Evolutionary conservation across 2,329 filamentous ascomycete genomes (phyloP).

Genomic region (Clonostachys solani): DNA sequence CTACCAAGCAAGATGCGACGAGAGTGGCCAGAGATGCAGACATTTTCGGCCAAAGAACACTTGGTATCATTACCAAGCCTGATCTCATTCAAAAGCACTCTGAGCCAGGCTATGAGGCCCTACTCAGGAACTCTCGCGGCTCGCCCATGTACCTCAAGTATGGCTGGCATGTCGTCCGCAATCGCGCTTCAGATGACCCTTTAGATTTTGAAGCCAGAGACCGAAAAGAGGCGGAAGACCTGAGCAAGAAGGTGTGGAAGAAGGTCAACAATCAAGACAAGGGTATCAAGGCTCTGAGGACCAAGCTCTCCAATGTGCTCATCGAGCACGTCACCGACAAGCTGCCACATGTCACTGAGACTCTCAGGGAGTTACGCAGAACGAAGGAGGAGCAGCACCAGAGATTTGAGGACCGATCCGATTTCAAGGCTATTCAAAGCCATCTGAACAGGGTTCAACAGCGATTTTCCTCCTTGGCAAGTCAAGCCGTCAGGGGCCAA

Average conservation of each 20-base stretch:
- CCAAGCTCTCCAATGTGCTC: neutral
- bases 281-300: neutral
- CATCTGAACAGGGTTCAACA: no score
- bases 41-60: slow-evolving; percentile 30
- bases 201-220: no score
- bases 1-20: slow-evolving; percentile 34
- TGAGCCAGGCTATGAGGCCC: neutral
- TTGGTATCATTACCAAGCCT: slow-evolving; percentile 54
- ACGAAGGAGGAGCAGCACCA: no score
- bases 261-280: neutral
- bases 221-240: neutral
- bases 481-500: no score
- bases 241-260: neutral
- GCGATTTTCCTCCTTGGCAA: no score
- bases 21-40: slow-evolving; percentile 29
- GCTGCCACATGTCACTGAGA: neutral
- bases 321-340: neutral
- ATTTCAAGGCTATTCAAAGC: no score
- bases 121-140: no score
- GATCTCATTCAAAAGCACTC: slow-evolving; percentile 32
- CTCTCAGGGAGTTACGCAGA: no score
- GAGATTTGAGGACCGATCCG: no score
- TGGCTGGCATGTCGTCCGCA: slow-evolving; percentile 1
- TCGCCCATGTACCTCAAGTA: no score
- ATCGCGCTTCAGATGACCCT: no score